Conservation (phyloP, 2,329 filamentous ascomycete genomes). For the Fusarium protoensiforme region DNA sequence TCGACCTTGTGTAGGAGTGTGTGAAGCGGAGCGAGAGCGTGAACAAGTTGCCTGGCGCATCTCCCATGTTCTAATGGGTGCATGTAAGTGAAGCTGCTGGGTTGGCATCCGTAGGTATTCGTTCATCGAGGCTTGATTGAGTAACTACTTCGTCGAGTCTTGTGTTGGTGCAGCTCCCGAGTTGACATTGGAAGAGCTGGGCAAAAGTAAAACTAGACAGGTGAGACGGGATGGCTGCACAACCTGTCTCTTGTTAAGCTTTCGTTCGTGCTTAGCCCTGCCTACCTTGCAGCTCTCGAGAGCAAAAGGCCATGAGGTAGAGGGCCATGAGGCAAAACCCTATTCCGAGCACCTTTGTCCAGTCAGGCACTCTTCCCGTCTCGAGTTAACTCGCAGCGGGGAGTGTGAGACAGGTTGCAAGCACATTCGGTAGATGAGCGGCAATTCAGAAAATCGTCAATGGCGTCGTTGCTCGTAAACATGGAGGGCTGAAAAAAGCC, state of each 20-base stretch:
- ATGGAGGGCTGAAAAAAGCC: slow-evolving; percentile 24
- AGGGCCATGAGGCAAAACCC: slow-evolving; percentile 21
- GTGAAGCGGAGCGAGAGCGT: slow-evolving; percentile 6
- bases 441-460: slow-evolving; percentile 34
- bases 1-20: slow-evolving; percentile 7
- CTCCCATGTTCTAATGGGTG: slow-evolving; percentile 4
- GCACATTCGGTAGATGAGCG: slow-evolving; percentile 30
- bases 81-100: neutral
- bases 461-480: slow-evolving; percentile 20
- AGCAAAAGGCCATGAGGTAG: slow-evolving; percentile 6
- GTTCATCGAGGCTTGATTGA: neutral
- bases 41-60: slow-evolving; percentile 6
- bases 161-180: neutral
- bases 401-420: slow-evolving; percentile 22
- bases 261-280: slow-evolving; percentile 15
- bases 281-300: slow-evolving; percentile 14
- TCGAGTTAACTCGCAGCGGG: slow-evolving; percentile 13
- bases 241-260: slow-evolving; percentile 9
- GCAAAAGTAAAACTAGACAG: neutral
- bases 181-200: neutral
- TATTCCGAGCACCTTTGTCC: slow-evolving; percentile 10
- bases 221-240: neutral
- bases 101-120: neutral
- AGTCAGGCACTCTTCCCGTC: slow-evolving; percentile 15
- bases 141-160: neutral